These are phyloP conservation scores for Notholithocarpus densiflorus DNA, from an alignment of 306 rosid species.

Conservation along the genomic window DNA sequence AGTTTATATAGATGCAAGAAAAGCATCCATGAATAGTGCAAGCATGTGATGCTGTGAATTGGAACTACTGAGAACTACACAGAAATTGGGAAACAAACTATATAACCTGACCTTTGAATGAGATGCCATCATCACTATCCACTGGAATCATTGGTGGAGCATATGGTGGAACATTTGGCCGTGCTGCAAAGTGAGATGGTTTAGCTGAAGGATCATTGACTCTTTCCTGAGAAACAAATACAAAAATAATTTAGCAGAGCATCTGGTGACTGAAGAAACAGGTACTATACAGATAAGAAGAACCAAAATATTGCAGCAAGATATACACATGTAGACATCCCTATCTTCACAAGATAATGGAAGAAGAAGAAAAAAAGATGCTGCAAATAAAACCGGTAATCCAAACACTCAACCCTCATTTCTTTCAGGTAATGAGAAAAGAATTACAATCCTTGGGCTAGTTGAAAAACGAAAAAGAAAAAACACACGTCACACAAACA, in stretches of 20 bases:
- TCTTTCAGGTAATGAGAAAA: neutral
- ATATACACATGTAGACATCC: neutral
- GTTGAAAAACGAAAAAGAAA: neutral
- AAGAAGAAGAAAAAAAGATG: neutral
- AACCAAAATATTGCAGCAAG: neutral
- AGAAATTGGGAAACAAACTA: constrained; percentile 7
- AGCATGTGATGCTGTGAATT: constrained; percentile 1
- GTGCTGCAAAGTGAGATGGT: constrained; percentile 64
- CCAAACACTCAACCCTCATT: too few relatives aligned
- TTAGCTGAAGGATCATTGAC: constrained; percentile 71
- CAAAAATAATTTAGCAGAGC: constrained; percentile 4
- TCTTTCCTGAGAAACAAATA: constrained; percentile 62
- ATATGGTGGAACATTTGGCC: constrained; percentile 70
- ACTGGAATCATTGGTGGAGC: constrained; percentile 64
- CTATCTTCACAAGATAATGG: neutral
- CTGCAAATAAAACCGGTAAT: neutral
- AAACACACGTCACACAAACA: too few relatives aligned
- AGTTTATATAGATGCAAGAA: constrained; percentile 4
- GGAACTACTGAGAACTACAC: constrained; percentile 14
- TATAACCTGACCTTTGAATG: constrained; percentile 59
- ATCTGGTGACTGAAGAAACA: constrained; percentile 15
- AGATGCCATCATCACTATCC: constrained; percentile 87
- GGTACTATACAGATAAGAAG: neutral
- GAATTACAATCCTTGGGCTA: neutral
- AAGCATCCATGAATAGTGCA: constrained; percentile 2